Evolutionary conservation across 2,329 filamentous ascomycete species (phyloP).

Genomic region (Diplodia corticola): DNA sequence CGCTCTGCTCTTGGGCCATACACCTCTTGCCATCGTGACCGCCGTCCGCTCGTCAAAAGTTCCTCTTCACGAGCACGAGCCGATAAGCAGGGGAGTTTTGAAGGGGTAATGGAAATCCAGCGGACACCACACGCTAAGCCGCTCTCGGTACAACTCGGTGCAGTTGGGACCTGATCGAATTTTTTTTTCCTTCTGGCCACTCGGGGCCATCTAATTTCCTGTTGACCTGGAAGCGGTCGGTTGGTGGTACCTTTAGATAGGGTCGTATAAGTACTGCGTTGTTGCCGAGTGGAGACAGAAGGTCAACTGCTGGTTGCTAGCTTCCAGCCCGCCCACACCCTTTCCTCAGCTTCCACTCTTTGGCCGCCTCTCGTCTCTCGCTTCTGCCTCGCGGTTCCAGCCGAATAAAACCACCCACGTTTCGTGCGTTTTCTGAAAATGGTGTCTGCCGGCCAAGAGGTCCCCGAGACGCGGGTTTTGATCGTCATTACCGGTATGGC

Average conservation of each 20-base stretch:
- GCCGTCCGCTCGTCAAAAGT: conserved; percentile 13
- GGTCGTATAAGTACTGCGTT: background rate
- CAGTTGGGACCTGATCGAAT: conserved; percentile 8
- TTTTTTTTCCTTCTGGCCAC: background rate
- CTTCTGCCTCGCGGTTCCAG: background rate
- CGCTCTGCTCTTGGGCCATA: background rate
- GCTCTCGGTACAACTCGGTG: conserved; percentile 13
- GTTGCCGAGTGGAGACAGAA: background rate
- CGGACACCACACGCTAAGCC: conserved; percentile 2
- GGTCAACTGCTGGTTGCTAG: background rate
- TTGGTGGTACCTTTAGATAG: background rate
- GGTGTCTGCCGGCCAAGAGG: conserved; percentile 5
- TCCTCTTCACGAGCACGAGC: conserved; percentile 15
- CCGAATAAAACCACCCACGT: background rate
- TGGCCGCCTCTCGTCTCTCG: background rate
- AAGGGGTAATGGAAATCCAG: conserved; percentile 23
- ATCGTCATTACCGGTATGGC: conserved; percentile 78
- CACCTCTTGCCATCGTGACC: conserved; percentile 1
- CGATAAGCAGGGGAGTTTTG: conserved; percentile 21
- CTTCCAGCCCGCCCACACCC: background rate
- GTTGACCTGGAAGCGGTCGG: background rate
- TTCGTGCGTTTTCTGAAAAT: background rate
- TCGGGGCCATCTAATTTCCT: background rate
- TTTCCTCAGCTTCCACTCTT: background rate
- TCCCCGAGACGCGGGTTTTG: conserved; percentile 76